Base-by-base conservation (phyloP, 2,329 filamentous ascomycete species). In the Ascocoryne sarcoides region DNA sequence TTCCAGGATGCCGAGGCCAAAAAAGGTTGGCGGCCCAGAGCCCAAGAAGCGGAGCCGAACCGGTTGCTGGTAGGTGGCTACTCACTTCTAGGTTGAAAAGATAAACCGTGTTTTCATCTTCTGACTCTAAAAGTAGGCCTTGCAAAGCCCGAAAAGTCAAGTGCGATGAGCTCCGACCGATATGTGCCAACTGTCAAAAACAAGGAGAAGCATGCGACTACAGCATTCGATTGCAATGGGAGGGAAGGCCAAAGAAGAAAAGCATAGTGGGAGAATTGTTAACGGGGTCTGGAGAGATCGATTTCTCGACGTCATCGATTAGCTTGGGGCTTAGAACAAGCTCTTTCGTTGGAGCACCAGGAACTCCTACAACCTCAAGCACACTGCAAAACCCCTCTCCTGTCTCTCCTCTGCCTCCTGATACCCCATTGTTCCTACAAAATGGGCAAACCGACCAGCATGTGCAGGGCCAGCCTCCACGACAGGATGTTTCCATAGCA, bases 91-190 rank as follows among this genome's bases (percentile, higher is more conserved):
- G 26, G 16, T 26, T 19, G 14, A 29, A 34, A 4, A 4, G 7
- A 15, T 8, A 14, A 4, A n/a, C 9, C 4, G 8, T 20, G 12
- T 12, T n/a, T 31, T 19, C 32, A 40, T 29, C 15, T 26, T 36
- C 37, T 40, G 42, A 46, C 29, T 29, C 36, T 31, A 29, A 36
- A 14, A 19, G 9, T 46, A 86, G 82, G 81, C 82, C 82, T 10
- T 89, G 84, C 66, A 89, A 89, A 65, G 73, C 74, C 48, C 74
- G 82, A 45, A 90, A 84, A 61, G 75, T 84, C 48, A 89, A 89
- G 67, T 90, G 84, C 62, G 84, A 82, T 47, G 85, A 90, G 60
- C 79, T 84, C 57, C 82, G 81, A 50, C 84, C 85, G 10, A 64
- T 62, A 46, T 90, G 85, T 61, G 55, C 72, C 36, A 88, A 87